Percentiles rank a stretch among this genome's conserved stretches.
Evolutionary conservation across 352 stramenopile genomes (phyloP).

Genomic region (Achlya hypogyna): DNA sequence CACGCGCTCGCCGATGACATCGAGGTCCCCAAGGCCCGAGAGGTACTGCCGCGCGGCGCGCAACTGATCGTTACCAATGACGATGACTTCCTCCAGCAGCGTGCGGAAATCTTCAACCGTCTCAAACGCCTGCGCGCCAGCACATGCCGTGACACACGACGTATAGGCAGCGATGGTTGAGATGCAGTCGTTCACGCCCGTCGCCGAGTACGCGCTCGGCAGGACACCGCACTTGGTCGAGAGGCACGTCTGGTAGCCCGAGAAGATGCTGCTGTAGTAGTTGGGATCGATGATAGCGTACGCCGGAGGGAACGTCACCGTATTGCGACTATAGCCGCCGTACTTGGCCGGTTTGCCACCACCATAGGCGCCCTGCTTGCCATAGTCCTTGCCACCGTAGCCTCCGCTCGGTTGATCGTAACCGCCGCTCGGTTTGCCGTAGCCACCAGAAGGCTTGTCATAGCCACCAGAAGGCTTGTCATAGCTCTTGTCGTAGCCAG

Average conservation of each 20-base stretch:
- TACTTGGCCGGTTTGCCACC: neutral
- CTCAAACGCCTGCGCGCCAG: slow-evolving; percentile 7
- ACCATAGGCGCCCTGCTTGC: neutral
- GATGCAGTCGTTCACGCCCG: neutral
- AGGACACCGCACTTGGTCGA: slow-evolving; percentile 3
- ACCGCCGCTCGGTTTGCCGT: neutral
- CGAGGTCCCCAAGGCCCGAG: slow-evolving; percentile 9
- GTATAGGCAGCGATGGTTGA: slow-evolving; percentile 12
- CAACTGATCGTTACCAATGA: slow-evolving; percentile 3
- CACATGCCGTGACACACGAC: slow-evolving; percentile 17
- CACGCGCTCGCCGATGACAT: slow-evolving; percentile 12
- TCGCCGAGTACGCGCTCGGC: neutral
- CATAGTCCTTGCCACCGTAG: neutral
- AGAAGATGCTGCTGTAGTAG: slow-evolving; percentile 7
- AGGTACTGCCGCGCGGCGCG: slow-evolving; percentile 3
- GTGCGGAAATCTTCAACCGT: slow-evolving; percentile 12
- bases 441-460: neutral
- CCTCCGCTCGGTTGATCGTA: neutral
- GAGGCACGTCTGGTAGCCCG: slow-evolving; percentile 11
- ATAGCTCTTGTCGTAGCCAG: neutral
- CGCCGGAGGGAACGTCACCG: slow-evolving; percentile 6
- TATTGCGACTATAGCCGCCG: neutral
- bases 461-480: neutral
- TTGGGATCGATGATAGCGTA: slow-evolving; percentile 17
- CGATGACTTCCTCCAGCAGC: slow-evolving; percentile 13